Conservation (phyloP, 805 yeast genomes). For the Wickerhamomyces xylosicus region DNA sequence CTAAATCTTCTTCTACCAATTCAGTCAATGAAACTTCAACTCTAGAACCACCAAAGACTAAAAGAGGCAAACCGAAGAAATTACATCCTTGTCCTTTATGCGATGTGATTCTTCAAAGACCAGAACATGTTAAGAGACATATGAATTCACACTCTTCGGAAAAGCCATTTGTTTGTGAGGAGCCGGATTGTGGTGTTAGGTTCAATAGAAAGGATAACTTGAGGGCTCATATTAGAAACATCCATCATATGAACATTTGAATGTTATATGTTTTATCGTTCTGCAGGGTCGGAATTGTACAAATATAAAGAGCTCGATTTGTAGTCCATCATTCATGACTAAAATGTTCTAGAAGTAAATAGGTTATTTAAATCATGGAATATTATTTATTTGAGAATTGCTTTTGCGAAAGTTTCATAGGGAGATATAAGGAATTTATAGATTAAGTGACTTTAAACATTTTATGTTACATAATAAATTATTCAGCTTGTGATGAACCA, state of each 20-base stretch:
- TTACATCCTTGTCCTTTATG: constrained; percentile 58
- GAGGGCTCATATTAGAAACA: constrained; percentile 63
- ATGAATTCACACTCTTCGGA: constrained; percentile 68
- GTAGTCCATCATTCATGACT: too few species aligned
- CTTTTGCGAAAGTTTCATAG: too few species aligned
- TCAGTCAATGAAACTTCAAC: constrained; percentile 24
- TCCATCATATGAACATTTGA: constrained; percentile 26
- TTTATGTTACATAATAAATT: too few species aligned
- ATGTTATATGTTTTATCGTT: not conserved
- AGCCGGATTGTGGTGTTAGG: constrained; percentile 52
- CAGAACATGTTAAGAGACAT: constrained; percentile 72
- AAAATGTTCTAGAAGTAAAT: too few species aligned
- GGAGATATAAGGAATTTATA: too few species aligned
- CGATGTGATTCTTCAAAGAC: constrained; percentile 50
- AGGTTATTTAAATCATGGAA: too few species aligned
- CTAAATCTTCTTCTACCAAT: not conserved
- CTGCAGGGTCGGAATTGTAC: too few species aligned
- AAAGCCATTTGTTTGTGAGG: constrained; percentile 61
- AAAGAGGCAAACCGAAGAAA: constrained; percentile 33
- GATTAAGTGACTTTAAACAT: too few species aligned
- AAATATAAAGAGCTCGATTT: too few species aligned
- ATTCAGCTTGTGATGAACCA: not conserved
- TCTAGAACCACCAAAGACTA: not conserved
- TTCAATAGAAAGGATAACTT: constrained; percentile 75
- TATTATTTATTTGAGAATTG: too few species aligned